Percentiles rank a stretch among this genome's conserved stretches.
These are phyloP conservation scores for Sporobolomyces phaffii DNA, from an alignment of 768 basidiomycete species.

Conservation along the genomic window DNA sequence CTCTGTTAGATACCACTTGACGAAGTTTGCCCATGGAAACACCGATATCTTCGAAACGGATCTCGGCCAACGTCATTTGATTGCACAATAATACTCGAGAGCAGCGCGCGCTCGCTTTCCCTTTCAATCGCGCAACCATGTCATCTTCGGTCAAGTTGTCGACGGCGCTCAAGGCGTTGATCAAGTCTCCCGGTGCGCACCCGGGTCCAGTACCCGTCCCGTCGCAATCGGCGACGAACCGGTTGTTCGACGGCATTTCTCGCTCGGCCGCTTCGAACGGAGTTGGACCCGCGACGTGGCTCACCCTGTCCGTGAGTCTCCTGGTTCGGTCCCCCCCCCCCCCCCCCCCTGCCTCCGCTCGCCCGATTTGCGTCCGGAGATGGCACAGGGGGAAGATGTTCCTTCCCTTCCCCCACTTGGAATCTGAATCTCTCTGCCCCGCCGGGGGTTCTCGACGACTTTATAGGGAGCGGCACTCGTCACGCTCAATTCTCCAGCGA, in stretches of 20 bases:
- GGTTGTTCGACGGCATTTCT: conserved; percentile 42
- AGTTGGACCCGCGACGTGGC: conserved; percentile 39
- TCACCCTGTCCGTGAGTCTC: conserved; percentile 40
- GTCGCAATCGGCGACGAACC: conserved; percentile 7
- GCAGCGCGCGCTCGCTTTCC: too few relatives aligned
- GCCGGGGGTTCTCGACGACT: not conserved
- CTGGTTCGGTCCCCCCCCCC: not conserved
- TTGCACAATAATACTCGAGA: too few relatives aligned
- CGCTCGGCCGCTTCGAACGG: conserved; percentile 33
- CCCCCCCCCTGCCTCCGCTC: too few relatives aligned
- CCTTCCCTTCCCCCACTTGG: too few relatives aligned
- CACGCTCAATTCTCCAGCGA: conserved; percentile 47
- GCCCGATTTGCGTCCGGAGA: too few relatives aligned
- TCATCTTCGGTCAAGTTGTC: conserved; percentile 41
- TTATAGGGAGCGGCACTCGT: conserved; percentile 44
- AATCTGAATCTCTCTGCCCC: not conserved
- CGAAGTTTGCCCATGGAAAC: too few relatives aligned
- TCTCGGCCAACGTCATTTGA: too few relatives aligned
- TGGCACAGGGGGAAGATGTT: not conserved
- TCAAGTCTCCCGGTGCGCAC: conserved; percentile 39
- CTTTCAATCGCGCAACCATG: not conserved
- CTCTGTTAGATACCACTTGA: not conserved
- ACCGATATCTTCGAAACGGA: too few relatives aligned
- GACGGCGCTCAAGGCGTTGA: conserved; percentile 45
- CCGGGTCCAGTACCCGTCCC: conserved; percentile 44